Base-by-base conservation (phyloP, 306 rosid species). In the Nissolia schottii region DNA sequence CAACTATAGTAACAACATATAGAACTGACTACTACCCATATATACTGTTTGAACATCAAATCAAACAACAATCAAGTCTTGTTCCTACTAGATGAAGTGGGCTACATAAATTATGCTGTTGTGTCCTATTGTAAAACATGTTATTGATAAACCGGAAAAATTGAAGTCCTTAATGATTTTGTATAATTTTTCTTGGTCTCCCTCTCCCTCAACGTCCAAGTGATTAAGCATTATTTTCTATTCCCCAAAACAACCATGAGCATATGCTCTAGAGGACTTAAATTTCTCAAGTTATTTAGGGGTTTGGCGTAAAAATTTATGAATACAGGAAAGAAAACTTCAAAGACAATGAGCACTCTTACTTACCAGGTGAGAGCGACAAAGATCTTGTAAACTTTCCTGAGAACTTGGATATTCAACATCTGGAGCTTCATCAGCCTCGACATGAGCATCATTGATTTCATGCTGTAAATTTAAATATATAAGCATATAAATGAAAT, bases 361-460 rank as follows among this genome's bases (percentile, higher is more conserved):
- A 94, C 92, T 82, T 84, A 94, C 99, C 64, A 94, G 87, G 84
- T 94, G 99, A 88, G 96, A 91, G 73, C 96, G 96, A 74, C 99
- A 94, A 10, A 94, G 90, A 71, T 91, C 97, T 89, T 91, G 97
- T 69, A 89, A 71, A 77, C 83, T 89, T 80, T 78, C 67, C 62
- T 83, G 91, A 75, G 91, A 80, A 76, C 84, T 75, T 41, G 87
- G 82, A 87, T 60, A 75, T 32, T 83, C 85, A 56, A 71, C 61
- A 74, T 78, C 85, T 28, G 76, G 64, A 38, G 78, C 77, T 79
- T 86, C 91, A 82, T 77, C 80, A 7, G 40, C 43, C 40, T 85
- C 81, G 41, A 71, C 81, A 57, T 80, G 80, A 66, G 83, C 68
- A 32, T 64, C 85, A 50, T 43, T 77, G 32, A 46, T 65, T 61